These are phyloP conservation scores for Globisporangium emineosum DNA, from an alignment of 352 stramenopile genomes.

Conservation along the genomic window DNA sequence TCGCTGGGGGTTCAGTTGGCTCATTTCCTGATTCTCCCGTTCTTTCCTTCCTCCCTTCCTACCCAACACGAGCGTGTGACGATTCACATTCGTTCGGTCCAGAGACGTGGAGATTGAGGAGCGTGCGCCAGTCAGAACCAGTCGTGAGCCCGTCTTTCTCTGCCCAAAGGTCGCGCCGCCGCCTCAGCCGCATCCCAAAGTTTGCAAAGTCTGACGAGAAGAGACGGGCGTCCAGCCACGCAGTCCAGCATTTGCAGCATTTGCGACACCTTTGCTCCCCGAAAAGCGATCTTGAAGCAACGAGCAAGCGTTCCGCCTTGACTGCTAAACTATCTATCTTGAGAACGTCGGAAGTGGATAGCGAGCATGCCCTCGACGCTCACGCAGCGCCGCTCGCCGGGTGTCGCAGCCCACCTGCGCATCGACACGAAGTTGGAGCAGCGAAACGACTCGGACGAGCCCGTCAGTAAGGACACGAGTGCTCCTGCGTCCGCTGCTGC, in stretches of 20 bases:
- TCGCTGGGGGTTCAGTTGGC: neutral
- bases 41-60: neutral
- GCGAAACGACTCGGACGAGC: neutral
- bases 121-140: no score
- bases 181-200: neutral
- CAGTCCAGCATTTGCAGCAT: neutral
- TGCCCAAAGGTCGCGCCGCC: neutral
- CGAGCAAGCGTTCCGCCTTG: neutral
- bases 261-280: neutral
- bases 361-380: neutral
- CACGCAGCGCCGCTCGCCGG: constrained; percentile 7
- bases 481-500: neutral
- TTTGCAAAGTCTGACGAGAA: neutral
- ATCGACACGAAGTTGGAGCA: neutral
- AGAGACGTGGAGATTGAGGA: neutral
- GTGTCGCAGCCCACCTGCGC: constrained; percentile 10
- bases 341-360: no score
- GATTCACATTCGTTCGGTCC: neutral
- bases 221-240: neutral
- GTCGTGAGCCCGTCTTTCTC: neutral
- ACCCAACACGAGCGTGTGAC: no score
- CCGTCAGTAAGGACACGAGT: neutral
- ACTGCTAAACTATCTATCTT: neutral
- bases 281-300: neutral
- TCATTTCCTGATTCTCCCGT: neutral